phyloP scores from a whole-genome alignment of 1,284 basidiomycete genomes.

The Puccinia brachypodii region DNA sequence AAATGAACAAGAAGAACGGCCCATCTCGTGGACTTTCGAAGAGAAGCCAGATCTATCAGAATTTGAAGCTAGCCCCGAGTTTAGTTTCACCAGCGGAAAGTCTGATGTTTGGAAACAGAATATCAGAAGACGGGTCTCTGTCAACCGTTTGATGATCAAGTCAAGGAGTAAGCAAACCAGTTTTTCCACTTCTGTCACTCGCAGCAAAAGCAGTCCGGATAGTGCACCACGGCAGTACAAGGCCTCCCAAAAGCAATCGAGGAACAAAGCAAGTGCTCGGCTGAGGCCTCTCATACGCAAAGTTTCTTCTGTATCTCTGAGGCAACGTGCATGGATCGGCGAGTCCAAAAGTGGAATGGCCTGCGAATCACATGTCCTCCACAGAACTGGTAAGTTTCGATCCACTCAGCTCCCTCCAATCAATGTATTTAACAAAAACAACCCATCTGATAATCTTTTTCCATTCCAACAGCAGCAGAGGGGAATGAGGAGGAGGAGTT shows the following conservation, averaged over 20 bases:
- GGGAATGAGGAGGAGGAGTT: constrained; percentile 17
- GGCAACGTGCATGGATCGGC: not conserved
- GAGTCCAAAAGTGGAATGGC: not conserved
- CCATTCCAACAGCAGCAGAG: not conserved
- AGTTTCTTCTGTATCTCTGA: not conserved
- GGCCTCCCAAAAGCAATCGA: not conserved
- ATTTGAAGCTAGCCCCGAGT: not conserved
- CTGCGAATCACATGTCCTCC: not conserved
- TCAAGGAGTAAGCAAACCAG: not conserved
- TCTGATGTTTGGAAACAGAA: constrained; percentile 9
- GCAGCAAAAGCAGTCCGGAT: not conserved
- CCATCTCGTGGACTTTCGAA: not conserved
- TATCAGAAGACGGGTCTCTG: not conserved
- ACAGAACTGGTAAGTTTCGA: not conserved
- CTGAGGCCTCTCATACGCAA: constrained; percentile 7
- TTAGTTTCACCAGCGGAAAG: not conserved
- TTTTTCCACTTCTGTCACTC: not conserved
- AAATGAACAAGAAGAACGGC: not conserved
- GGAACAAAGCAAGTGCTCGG: constrained; percentile 19
- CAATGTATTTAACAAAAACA: not conserved
- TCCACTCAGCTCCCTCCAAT: not conserved
- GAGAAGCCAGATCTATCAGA: not conserved
- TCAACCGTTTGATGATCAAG: constrained; percentile 2
- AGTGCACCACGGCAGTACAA: not conserved
- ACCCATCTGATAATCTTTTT: not conserved